Evolutionary conservation across 805 yeast species (phyloP).

Genomic region (Saccharomycopsis lassenensis): DNA sequence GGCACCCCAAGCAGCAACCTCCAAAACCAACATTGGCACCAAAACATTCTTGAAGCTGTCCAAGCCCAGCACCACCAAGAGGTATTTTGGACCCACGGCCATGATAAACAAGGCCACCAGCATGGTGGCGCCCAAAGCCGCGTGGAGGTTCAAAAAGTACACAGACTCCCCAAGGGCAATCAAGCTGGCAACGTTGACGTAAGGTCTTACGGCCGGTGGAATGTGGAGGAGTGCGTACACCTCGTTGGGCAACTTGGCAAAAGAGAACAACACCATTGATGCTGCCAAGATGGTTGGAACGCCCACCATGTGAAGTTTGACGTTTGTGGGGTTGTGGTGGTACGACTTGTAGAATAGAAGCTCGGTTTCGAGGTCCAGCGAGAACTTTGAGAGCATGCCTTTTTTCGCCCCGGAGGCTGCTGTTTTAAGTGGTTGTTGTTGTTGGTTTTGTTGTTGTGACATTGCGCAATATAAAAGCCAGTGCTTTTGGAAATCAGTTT

Average conservation of each 20-base stretch:
- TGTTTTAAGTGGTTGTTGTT: too few species aligned
- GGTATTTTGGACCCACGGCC: slow-evolving; percentile 22
- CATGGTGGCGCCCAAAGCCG: slow-evolving; percentile 35
- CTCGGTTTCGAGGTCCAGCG: slow-evolving; percentile 32
- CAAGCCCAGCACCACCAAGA: slow-evolving; percentile 20
- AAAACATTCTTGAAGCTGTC: slow-evolving; percentile 23
- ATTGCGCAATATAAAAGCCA: too few species aligned
- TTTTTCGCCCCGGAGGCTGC: too few species aligned
- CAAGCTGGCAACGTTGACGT: slow-evolving; percentile 36
- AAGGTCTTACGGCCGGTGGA: slow-evolving; percentile 17
- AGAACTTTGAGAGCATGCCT: slow-evolving; percentile 19
- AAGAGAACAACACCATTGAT: slow-evolving; percentile 32
- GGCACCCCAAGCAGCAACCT: slow-evolving; percentile 57
- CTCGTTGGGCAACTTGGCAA: slow-evolving; percentile 20
- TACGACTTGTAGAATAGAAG: slow-evolving; percentile 51
- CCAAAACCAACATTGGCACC: slow-evolving; percentile 27
- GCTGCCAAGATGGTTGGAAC: slow-evolving; percentile 69
- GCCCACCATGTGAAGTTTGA: slow-evolving; percentile 63
- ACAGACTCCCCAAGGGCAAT: slow-evolving; percentile 37
- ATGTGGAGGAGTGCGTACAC: slow-evolving; percentile 11
- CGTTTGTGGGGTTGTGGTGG: slow-evolving; percentile 48
- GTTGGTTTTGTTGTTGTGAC: too few species aligned
- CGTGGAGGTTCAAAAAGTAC: slow-evolving; percentile 48
- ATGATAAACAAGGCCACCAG: slow-evolving; percentile 27
- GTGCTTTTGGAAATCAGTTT: too few species aligned